Percentiles rank a stretch among this genome's conserved stretches.
phyloP scores from a whole-genome alignment of 768 basidiomycete species.

The Russula compacta region DNA sequence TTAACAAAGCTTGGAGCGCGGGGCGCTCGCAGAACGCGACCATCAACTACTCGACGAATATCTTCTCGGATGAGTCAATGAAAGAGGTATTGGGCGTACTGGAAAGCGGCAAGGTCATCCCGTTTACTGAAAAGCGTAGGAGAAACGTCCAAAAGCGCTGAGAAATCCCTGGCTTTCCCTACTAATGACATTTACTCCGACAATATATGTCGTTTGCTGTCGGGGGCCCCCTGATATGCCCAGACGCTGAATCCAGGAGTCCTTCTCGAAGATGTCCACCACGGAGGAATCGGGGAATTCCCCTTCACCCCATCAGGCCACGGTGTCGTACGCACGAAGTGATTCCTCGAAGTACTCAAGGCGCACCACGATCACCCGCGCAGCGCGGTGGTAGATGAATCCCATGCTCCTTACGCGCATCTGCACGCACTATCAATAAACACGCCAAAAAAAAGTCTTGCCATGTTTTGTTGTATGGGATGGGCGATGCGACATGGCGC shows the following conservation, averaged over 20 bases:
- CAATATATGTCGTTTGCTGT: conserved; percentile 11
- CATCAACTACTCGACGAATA: conserved; percentile 14
- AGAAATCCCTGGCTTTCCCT: conserved; percentile 7
- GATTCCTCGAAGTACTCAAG: conserved; percentile 7
- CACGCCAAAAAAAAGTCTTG: conserved; percentile 18
- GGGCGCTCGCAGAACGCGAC: conserved; percentile 13
- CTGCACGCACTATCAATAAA: conserved; percentile 14
- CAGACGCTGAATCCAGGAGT: conserved; percentile 21
- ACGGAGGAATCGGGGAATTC: conserved; percentile 1
- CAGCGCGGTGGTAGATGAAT: conserved; percentile 16
- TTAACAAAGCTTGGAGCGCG: conserved; percentile 15
- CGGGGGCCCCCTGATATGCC: conserved; percentile 21
- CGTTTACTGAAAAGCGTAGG: background rate
- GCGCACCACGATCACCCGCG: conserved; percentile 17
- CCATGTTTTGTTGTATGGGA: conserved; percentile 9
- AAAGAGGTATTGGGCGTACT: conserved; percentile 6
- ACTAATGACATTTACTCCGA: background rate
- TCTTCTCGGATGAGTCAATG: conserved; percentile 18
- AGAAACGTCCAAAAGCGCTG: conserved; percentile 11
- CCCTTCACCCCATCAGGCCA: conserved; percentile 4
- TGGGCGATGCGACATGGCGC: conserved; percentile 6
- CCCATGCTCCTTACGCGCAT: conserved; percentile 19
- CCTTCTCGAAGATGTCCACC: conserved; percentile 16
- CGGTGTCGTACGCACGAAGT: conserved; percentile 14
- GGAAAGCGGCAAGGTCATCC: background rate